Evolutionary conservation across 2,329 filamentous ascomycete genomes (phyloP).

Genomic region (Herpotrichia juniperi): DNA sequence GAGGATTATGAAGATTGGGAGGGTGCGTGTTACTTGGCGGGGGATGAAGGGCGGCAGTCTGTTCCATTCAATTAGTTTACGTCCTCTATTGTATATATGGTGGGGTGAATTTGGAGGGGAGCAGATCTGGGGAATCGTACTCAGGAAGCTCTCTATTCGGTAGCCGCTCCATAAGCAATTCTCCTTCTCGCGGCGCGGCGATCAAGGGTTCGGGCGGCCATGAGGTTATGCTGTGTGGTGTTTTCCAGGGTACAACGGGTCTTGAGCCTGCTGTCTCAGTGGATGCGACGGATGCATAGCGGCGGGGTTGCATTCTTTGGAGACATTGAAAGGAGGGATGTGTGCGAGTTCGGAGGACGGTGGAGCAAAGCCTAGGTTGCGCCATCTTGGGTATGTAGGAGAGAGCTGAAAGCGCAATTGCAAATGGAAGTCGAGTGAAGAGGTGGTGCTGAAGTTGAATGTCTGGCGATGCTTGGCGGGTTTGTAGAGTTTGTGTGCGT

Average conservation of each 20-base stretch:
- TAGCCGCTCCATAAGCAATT: slow-evolving; percentile 38
- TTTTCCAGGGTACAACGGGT: slow-evolving; percentile 45
- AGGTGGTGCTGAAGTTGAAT: not conserved
- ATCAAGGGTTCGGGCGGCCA: slow-evolving; percentile 46
- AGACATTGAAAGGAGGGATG: slow-evolving; percentile 28
- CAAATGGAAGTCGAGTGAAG: not conserved
- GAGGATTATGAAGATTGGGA: slow-evolving; percentile 80
- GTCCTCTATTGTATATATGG: not conserved
- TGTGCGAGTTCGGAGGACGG: slow-evolving; percentile 30
- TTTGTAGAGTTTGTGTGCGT: not conserved
- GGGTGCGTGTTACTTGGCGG: slow-evolving; percentile 57
- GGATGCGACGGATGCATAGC: slow-evolving; percentile 32
- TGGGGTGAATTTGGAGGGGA: not conserved
- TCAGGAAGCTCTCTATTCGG: slow-evolving; percentile 43
- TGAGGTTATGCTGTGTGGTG: slow-evolving; percentile 40
- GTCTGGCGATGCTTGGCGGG: slow-evolving; percentile 3
- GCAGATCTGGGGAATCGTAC: slow-evolving; percentile 20
- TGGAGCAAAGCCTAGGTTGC: slow-evolving; percentile 29
- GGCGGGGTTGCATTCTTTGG: slow-evolving; percentile 22
- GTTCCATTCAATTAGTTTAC: not conserved
- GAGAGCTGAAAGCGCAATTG: not conserved
- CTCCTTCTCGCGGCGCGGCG: slow-evolving; percentile 43
- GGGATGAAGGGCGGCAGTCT: slow-evolving; percentile 44
- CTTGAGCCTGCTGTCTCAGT: slow-evolving; percentile 22
- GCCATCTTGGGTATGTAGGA: slow-evolving; percentile 25